Evolutionary conservation across 768 basidiomycete genomes (phyloP).

Genomic region (Butyriboletus loyo): DNA sequence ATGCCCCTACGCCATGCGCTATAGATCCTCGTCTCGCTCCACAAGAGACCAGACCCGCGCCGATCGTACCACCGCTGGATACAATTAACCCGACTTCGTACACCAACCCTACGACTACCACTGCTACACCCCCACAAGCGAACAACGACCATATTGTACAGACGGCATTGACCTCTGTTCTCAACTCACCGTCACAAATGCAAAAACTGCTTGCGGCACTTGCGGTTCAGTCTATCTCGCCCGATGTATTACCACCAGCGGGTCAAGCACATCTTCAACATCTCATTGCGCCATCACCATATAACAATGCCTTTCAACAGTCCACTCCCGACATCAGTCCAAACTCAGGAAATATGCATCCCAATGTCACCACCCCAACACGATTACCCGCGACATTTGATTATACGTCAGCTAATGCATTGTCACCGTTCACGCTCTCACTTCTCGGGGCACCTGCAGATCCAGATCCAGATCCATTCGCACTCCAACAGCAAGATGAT

Average conservation of each 20-base stretch:
- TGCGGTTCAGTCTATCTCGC: conserved; percentile 22
- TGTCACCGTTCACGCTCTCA: conserved; percentile 24
- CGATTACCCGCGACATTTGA: conserved; percentile 20
- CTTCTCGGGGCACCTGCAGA: conserved; percentile 26
- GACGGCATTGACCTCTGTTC: conserved; percentile 48
- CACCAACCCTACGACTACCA: conserved; percentile 7
- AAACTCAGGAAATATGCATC: not conserved
- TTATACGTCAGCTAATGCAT: conserved; percentile 20
- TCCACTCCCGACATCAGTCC: not conserved
- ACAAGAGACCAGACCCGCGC: conserved; percentile 16
- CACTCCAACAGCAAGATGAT: conserved; percentile 37
- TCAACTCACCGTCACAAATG: conserved; percentile 50
- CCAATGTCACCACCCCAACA: conserved; percentile 8
- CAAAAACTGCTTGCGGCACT: conserved; percentile 55
- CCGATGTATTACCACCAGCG: conserved; percentile 21
- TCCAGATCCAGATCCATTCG: conserved; percentile 31
- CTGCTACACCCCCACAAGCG: conserved; percentile 9
- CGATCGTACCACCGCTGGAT: conserved; percentile 12
- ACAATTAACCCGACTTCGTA: conserved; percentile 5
- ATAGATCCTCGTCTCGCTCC: conserved; percentile 11
- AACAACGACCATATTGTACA: conserved; percentile 49
- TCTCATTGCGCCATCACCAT: conserved; percentile 30
- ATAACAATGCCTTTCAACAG: conserved; percentile 13
- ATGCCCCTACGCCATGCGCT: conserved; percentile 13
- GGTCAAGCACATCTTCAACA: conserved; percentile 23